Evolutionary conservation across 371 early-diverging fungal species (phyloP), one percentile per base, ranked within the genome.

Genomic region (Globomyces sp.): DNA sequence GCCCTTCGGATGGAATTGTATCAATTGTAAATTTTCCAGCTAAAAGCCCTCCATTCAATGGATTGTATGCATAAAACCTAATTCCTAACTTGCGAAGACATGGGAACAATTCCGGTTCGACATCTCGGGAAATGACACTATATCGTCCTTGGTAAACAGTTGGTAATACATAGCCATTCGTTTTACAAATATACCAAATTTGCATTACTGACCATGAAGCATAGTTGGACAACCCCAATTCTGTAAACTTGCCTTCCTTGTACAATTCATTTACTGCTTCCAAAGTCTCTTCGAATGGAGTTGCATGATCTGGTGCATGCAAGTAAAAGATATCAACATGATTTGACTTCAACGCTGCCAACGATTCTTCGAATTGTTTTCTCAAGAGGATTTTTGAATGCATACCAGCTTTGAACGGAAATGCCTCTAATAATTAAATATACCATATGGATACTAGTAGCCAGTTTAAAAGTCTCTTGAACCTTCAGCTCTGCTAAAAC

Each of bases 31-130:
- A 76, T 0, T 75, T 69, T 0, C 83, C 82, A 4, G 78, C 68
- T 13, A 85, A 66, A 5, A 86, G 55, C 34, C 89, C 89, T 45
- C 89, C 89, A 39, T 81, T 79, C 11, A 86, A 71, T 0, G 87
- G 87, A 68, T 86, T 88, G 74, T 85, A 88, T 0, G 85, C 86
- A 51, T 77, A 79, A 55, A 80, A 77, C 11, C 73, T 65, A 40
- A 88, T 84, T 6, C 76, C 73, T 42, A 86, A 75, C 13, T 80
- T 77, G 0, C 79, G 72, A 58, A 88, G 58, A 58, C 85, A 85
- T 9, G 86, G 83, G 51, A 89, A 74, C 11, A 89, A 72, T 63
- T 86, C 89, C 8, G 69, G 72, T 66, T 87, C 89, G 13, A 85
- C 80, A 40, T 77, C 81, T 53, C 89, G 76, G 4, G 85, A 85